Percentiles rank a stretch among this genome's conserved stretches.
phyloP scores from a whole-genome alignment of 202 grass and related monocot species.

The Brachypodium distachyon region DNA sequence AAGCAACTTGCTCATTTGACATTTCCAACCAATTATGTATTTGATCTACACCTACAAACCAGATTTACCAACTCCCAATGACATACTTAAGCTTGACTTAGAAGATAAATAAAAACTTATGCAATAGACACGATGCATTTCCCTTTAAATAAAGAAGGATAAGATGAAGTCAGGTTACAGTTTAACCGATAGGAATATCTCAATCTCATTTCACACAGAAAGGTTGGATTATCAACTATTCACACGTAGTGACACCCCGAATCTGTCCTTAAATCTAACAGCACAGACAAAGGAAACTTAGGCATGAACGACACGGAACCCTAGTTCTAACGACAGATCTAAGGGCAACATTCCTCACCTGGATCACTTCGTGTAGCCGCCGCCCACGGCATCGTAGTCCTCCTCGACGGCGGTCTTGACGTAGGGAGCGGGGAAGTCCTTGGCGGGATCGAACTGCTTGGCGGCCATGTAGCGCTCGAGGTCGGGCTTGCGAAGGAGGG shows the following conservation, averaged over 20 bases:
- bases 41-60: background rate
- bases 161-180: background rate
- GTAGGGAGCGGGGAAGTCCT: constrained; percentile 67
- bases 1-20: background rate
- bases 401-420: constrained; percentile 50
- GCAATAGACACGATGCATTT: background rate
- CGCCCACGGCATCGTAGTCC: constrained; percentile 56
- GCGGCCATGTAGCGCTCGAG: constrained; percentile 77
- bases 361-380: constrained; percentile 78
- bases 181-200: background rate
- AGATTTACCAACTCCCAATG: background rate
- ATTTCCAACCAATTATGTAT: background rate
- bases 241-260: background rate
- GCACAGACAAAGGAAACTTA: background rate
- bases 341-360: constrained; percentile 13
- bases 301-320: background rate
- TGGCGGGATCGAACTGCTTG: constrained; percentile 67
- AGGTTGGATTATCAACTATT: background rate
- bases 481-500: constrained; percentile 72
- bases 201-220: background rate
- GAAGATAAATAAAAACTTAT: background rate
- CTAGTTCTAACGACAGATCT: constrained; percentile 32
- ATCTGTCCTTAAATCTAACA: background rate
- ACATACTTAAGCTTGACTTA: background rate
- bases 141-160: background rate